Evolutionary conservation across 2,329 filamentous ascomycete genomes (phyloP), one percentile per base, ranked within the genome.

Genomic region (Neofusicoccum ribis): DNA sequence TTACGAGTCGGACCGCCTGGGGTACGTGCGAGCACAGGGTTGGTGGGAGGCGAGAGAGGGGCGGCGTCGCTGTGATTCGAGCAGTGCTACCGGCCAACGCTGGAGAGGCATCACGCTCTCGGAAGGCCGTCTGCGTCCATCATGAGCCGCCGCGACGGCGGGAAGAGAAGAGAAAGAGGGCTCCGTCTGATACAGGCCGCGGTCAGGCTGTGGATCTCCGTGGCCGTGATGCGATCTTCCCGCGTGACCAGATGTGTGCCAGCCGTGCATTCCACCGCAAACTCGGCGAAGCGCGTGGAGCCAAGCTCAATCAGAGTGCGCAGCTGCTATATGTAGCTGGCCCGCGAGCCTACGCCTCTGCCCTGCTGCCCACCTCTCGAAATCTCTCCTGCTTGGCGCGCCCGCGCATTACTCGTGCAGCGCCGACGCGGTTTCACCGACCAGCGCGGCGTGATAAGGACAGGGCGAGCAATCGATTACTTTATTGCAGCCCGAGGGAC

Each of bases 241-340:
- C 61, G 61, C 61, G 61, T 64, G 61, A 64, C 56, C 61, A 47
- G 56, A 60, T 43, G 36, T 60, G 56, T 60, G 56, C 56, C 56
- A 44, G 56, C 31, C 56, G 56, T 34, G 56, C 56, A 60, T 49
- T 46, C 56, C 43, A 46, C 56, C 43, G 39, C 54, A 27, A 44
- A 59, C 39, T 34, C 41, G 54, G 56, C 56, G 56, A 47, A 47
- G 43, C 31, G 43, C 56, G 43, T 23, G 41, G 17, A 17, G 56
- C 56, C 12, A 36, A n/a, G 56, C 56, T 60, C 27, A 20, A n/a
- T 17, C 56, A 23, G 56, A 47, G 27, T 8, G 17, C 11, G 23
- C 56, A 36, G 34, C 39, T 12, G 56, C 41, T 37, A 47, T 60
- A 37, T 27, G 54, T 34, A 59, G 20, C 41, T 14, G 14, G 34